Evolutionary conservation across 148 eudicot species (phyloP).

Genomic region (Cornus controversa): DNA sequence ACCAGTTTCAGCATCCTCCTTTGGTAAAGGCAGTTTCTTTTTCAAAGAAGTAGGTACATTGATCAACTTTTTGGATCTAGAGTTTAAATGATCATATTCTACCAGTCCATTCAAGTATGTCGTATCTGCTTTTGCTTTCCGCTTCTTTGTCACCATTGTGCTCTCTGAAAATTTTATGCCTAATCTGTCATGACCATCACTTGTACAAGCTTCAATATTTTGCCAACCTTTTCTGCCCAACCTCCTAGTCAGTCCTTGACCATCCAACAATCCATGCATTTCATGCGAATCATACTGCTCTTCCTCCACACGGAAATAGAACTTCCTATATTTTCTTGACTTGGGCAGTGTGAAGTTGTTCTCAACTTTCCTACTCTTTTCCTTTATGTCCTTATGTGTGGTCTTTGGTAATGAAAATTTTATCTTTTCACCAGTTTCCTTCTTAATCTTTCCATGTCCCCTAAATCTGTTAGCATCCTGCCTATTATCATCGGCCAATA

Average conservation of each 20-base stretch:
- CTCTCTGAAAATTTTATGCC: neutral
- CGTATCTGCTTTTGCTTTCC: constrained; percentile 36
- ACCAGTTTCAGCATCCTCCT: constrained; percentile 1
- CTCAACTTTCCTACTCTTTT: constrained; percentile 34
- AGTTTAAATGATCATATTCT: constrained; percentile 28
- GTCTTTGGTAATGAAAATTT: constrained; percentile 34
- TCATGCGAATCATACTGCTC: constrained; percentile 29
- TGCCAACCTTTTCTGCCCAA: constrained; percentile 22
- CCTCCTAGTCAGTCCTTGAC: constrained; percentile 10
- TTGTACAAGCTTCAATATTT: constrained; percentile 15
- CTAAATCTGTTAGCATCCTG: constrained; percentile 11
- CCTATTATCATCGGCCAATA: neutral
- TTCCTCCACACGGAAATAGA: constrained; percentile 30
- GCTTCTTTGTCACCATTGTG: constrained; percentile 37
- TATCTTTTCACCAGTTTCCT: constrained; percentile 32
- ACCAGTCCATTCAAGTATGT: constrained; percentile 33
- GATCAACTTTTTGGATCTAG: constrained; percentile 28
- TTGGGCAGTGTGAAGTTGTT: constrained; percentile 14
- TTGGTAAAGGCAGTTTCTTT: constrained; percentile 30
- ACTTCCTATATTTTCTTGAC: constrained; percentile 18
- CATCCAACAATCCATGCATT: constrained; percentile 1
- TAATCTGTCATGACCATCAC: constrained; percentile 21
- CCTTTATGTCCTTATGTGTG: constrained; percentile 37
- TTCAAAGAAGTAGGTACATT: constrained; percentile 39
- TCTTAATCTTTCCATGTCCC: constrained; percentile 33